Evolutionary conservation across 805 yeast genomes (phyloP).

Genomic region (Candida chilensis): DNA sequence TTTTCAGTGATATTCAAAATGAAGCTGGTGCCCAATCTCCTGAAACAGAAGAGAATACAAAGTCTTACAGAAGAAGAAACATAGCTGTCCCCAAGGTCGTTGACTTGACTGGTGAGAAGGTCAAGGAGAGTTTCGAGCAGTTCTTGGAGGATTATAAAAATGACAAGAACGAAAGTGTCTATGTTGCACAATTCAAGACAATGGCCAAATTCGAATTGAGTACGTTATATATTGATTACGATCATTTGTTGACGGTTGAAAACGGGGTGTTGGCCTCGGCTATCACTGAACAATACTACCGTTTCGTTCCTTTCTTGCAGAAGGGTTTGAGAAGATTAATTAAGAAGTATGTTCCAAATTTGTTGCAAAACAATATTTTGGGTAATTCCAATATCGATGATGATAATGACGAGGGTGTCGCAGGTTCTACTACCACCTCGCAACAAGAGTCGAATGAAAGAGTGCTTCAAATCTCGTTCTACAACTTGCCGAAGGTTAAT

Average conservation of each 20-base stretch:
- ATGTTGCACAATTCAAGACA: conserved; percentile 71
- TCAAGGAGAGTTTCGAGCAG: conserved; percentile 81
- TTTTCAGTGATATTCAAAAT: conserved; percentile 1
- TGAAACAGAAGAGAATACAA: not conserved
- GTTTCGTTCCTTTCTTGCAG: conserved; percentile 81
- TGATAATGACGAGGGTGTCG: conserved; percentile 15
- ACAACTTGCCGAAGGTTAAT: conserved; percentile 72
- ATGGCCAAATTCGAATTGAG: conserved; percentile 69
- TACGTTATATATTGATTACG: conserved; percentile 79
- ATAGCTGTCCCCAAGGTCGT: conserved; percentile 75
- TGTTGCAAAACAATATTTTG: conserved; percentile 28
- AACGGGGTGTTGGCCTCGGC: conserved; percentile 88
- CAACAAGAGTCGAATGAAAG: conserved; percentile 50
- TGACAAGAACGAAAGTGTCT: conserved; percentile 46
- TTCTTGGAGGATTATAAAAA: conserved; percentile 47
- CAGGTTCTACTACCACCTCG: conserved; percentile 31
- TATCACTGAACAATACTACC: conserved; percentile 81
- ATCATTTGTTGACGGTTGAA: conserved; percentile 65
- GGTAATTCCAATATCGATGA: conserved; percentile 8
- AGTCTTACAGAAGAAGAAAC: conserved; percentile 42
- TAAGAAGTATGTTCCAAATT: conserved; percentile 64
- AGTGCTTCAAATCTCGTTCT: conserved; percentile 84
- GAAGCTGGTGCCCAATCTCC: not conserved
- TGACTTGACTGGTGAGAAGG: conserved; percentile 91
- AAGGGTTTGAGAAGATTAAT: conserved; percentile 68